Conservation (phyloP, 2,329 filamentous ascomycete species). For the Alternaria solani region DNA sequence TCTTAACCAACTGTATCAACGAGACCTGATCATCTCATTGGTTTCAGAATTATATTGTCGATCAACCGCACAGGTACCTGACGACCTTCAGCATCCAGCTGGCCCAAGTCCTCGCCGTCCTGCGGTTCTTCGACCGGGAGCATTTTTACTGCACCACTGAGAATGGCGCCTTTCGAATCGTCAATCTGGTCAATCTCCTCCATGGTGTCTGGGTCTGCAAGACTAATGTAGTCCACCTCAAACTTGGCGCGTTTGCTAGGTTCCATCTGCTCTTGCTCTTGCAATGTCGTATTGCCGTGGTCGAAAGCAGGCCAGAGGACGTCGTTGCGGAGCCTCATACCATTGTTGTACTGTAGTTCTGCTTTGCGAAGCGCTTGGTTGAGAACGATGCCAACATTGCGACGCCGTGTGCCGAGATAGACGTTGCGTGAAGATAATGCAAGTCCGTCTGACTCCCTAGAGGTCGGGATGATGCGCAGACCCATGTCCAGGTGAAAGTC, state of each 20-base stretch:
- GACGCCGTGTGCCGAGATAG: constrained; percentile 80
- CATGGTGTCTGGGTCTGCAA: constrained; percentile 85
- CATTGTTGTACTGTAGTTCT: constrained; percentile 69
- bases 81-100: constrained; percentile 72
- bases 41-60: constrained; percentile 80
- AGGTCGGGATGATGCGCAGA: constrained; percentile 77
- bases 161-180: constrained; percentile 73
- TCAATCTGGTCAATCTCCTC: constrained; percentile 79
- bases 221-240: constrained; percentile 90
- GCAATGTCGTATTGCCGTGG: constrained; percentile 63
- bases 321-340: constrained; percentile 64
- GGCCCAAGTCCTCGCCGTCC: constrained; percentile 73
- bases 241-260: constrained; percentile 72
- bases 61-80: constrained; percentile 85
- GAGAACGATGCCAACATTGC: constrained; percentile 76
- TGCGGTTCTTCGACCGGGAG: constrained; percentile 75
- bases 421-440: constrained; percentile 94
- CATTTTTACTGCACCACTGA: constrained; percentile 94
- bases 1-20: neutral
- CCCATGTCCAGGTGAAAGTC: constrained; percentile 84
- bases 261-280: constrained; percentile 68
- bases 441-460: constrained; percentile 80
- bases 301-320: constrained; percentile 76
- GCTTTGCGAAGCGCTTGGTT: constrained; percentile 73
- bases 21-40: constrained; percentile 23